phyloP scores from a whole-genome alignment of 805 yeast species.

The Groenewaldozyma tartarivorans region DNA sequence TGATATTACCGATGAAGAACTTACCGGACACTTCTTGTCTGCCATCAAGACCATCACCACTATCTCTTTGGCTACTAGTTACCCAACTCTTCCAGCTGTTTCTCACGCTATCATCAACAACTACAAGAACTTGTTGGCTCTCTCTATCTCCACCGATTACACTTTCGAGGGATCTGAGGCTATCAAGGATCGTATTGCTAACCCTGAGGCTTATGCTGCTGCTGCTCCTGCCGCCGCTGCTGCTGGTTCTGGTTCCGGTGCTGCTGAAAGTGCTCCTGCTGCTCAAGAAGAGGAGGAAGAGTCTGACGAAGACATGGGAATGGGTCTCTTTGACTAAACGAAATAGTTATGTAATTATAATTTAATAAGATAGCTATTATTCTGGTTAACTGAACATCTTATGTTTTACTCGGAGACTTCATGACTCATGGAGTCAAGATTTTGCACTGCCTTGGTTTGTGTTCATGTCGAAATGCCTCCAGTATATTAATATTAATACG shows the following conservation, averaged over 20 bases:
- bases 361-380: not conserved
- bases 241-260: constrained; percentile 48
- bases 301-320: constrained; percentile 72
- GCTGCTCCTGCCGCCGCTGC: constrained; percentile 97
- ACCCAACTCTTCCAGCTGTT: constrained; percentile 99
- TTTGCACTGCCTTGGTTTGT: no score
- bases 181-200: constrained; percentile 97
- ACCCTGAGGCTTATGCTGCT: constrained; percentile 99
- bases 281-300: constrained; percentile 66
- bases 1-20: constrained; percentile 97
- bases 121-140: constrained; percentile 97
- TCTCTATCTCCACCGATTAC: constrained; percentile 97
- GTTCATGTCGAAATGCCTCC: no score
- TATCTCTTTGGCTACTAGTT: constrained; percentile 92
- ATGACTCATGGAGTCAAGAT: no score
- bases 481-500: no score
- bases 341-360: not conserved
- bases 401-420: no score
- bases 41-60: constrained; percentile 93
- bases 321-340: constrained; percentile 94
- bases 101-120: constrained; percentile 98
- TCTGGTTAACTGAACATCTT: not conserved
- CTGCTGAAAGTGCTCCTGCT: constrained; percentile 61
- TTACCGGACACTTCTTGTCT: constrained; percentile 80
- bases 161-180: constrained; percentile 99